Evolutionary conservation across 441 rosid genomes (phyloP).

Genomic region (Adansonia gregorii): DNA sequence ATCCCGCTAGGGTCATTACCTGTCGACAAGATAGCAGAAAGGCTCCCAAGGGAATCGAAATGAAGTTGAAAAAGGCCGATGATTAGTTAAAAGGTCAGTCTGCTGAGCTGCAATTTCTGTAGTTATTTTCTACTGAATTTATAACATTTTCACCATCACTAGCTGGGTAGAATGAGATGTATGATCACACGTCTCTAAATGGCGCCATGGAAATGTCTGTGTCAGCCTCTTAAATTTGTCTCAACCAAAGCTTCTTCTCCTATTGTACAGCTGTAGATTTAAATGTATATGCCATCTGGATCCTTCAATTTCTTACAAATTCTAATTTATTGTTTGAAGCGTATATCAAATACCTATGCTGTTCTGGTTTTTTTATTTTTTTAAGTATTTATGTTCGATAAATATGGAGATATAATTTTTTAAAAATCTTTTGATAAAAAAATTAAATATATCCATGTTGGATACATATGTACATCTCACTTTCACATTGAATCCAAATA

Average conservation of each 20-base stretch:
- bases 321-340: background rate
- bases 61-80: background rate
- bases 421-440: too few species aligned
- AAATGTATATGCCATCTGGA: slow-evolving; percentile 9
- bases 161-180: slow-evolving; percentile 11
- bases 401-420: too few species aligned
- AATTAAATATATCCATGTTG: too few species aligned
- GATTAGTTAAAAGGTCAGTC: background rate
- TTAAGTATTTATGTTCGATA: too few species aligned
- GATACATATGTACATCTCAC: too few species aligned
- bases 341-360: background rate
- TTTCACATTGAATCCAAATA: too few species aligned
- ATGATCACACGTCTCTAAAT: slow-evolving; percentile 6
- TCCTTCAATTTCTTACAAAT: background rate
- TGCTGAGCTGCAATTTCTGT: slow-evolving; percentile 13
- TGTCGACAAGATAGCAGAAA: slow-evolving; percentile 60
- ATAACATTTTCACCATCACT: background rate
- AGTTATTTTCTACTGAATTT: background rate
- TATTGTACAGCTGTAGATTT: slow-evolving; percentile 1
- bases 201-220: background rate
- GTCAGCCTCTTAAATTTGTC: background rate
- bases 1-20: slow-evolving; percentile 66
- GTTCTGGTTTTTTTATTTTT: too few species aligned
- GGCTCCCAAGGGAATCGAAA: slow-evolving; percentile 34
- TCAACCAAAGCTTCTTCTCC: background rate